Evolutionary conservation across 441 rosid genomes (phyloP), one percentile per base, ranked within the genome.

Genomic region (Metrosideros polymorpha): DNA sequence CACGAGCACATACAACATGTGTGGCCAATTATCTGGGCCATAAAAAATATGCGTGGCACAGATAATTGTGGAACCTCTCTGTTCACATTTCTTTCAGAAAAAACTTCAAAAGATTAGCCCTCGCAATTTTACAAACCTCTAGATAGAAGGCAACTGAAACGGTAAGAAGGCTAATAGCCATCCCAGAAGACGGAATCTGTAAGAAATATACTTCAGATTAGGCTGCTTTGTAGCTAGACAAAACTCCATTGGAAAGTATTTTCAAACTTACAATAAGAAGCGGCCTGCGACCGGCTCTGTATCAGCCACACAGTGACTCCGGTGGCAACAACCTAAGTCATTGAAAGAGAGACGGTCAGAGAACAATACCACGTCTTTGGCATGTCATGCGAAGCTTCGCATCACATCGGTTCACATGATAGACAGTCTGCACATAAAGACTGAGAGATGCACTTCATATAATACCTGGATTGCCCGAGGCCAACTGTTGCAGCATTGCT

Each of bases 401-500:
- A 56, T 61, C 63, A 63, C 50, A 52, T 63, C 59, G 27, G 13
- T 84, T 39, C 79, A 39, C n/a, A 39, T 71, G n/a, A 71, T 12
- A 71, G 47, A 39, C 15, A 71, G 39, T 71, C 49, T 0, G 17
- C 49, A 71, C 12, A 1, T 22, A 71, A 66, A 0, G 47, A 39
- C 79, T 71, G n/a, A 39, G 49, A 71, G 47, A 71, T 71, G 79
- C 79, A 39, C 47, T 39, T 22, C 27, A 39, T 55, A 79, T 86
- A 83, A 57, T 92, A 96, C 99, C 98, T 98, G 99, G 90, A 96
- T 75, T 87, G 93, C 95, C 86, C 99, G 12, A 98, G 87, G 82
- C 96, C 98, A 89, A 92, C 90, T 61, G 99, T 96, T 55, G 98
- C 99, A 83, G 89, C 91, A 66, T 94, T 94, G 89, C 99, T 94